Evolutionary conservation across 108 stramenopile genomes (phyloP).

Genomic region (Nitzschia sp.): DNA sequence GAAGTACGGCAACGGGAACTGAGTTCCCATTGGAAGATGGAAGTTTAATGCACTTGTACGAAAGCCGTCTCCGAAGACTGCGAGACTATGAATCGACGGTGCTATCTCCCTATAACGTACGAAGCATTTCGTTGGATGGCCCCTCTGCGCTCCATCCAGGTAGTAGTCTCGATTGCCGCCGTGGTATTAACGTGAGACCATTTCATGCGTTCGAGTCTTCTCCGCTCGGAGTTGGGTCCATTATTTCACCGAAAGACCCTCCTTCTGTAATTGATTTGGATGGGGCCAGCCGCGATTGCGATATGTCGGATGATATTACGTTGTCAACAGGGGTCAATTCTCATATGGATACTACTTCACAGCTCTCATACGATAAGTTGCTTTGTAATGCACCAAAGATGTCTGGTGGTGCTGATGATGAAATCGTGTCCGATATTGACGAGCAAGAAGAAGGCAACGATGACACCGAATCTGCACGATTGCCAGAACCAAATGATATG

Average conservation of each 20-base stretch:
- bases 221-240: neutral
- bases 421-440: neutral
- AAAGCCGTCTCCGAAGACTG: conserved; percentile 6
- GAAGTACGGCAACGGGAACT: neutral
- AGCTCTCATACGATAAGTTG: neutral
- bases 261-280: conserved; percentile 2
- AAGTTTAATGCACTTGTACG: conserved; percentile 11
- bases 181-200: neutral
- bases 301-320: neutral
- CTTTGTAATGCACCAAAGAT: neutral
- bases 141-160: neutral
- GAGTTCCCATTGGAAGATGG: neutral
- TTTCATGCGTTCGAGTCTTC: neutral
- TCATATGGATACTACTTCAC: neutral
- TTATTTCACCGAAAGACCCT: neutral
- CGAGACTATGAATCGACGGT: conserved; percentile 3
- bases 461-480: neutral
- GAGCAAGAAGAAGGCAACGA: neutral
- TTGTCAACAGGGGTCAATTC: neutral
- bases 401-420: neutral
- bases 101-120: neutral
- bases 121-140: neutral
- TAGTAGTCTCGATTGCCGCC: neutral
- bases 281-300: neutral
- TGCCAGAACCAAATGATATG: neutral